A percentile compares a stretch with the other conserved stretches of the same genome.
Conservation (phyloP, 305 asterid species). For the Fraxinus angustifolia region DNA sequence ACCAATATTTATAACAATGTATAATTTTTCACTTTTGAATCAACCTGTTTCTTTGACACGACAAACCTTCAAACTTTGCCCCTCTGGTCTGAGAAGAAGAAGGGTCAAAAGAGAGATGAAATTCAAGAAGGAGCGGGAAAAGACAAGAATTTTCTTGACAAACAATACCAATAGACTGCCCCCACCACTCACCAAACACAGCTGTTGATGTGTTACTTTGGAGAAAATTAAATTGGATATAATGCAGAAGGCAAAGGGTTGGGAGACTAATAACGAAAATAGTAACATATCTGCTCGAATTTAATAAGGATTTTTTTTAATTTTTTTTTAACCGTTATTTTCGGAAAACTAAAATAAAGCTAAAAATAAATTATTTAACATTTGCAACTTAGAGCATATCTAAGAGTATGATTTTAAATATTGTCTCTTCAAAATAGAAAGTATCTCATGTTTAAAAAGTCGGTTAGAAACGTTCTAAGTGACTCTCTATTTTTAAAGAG, state of each 20-base stretch:
- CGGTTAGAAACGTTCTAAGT: no score
- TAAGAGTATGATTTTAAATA: no score
- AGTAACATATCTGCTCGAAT: neutral
- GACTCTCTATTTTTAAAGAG: no score
- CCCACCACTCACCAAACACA: no score
- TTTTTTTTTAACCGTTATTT: neutral
- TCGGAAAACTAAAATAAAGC: neutral
- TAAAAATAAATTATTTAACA: neutral
- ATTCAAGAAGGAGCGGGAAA: no score
- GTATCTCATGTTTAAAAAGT: no score
- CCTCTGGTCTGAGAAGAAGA: no score
- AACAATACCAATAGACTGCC: no score
- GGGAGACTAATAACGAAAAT: neutral
- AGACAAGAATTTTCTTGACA: no score
- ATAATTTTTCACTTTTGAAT: neutral
- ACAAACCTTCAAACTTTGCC: conserved; percentile 15
- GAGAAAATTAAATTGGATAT: neutral
- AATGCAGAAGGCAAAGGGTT: neutral
- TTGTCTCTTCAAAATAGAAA: no score
- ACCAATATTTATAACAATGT: conserved; percentile 1
- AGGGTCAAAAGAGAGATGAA: no score
- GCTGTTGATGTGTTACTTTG: no score
- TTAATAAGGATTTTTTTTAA: neutral
- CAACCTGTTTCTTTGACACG: neutral
- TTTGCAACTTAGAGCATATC: neutral